phyloP scores from a whole-genome alignment of 768 basidiomycete genomes.

The Russula sp. region DNA sequence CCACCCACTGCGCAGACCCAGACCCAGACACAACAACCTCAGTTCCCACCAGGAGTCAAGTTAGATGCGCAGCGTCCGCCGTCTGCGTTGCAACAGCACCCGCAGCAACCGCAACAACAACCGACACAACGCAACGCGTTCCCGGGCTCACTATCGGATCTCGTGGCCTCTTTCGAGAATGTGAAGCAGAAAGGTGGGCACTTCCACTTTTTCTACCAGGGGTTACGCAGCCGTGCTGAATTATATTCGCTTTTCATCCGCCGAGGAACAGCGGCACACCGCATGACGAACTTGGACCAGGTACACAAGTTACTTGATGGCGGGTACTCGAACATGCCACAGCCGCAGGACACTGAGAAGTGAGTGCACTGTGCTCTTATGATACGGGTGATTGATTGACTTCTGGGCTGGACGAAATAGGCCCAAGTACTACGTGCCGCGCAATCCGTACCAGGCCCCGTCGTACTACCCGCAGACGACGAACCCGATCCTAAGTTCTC shows the following conservation, averaged over 20 bases:
- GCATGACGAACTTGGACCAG: conserved; percentile 81
- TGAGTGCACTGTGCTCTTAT: conserved; percentile 28
- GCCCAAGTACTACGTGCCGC: conserved; percentile 94
- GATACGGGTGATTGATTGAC: neutral
- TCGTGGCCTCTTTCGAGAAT: conserved; percentile 90
- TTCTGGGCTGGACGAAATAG: conserved; percentile 35
- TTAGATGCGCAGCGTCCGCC: conserved; percentile 17
- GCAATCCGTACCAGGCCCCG: conserved; percentile 87
- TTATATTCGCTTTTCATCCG: neutral
- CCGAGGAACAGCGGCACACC: conserved; percentile 52
- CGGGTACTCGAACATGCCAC: conserved; percentile 82
- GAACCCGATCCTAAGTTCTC: conserved; percentile 69
- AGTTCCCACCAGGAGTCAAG: conserved; percentile 23
- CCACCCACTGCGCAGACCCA: neutral
- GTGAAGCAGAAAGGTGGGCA: conserved; percentile 90
- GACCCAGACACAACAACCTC: conserved; percentile 14
- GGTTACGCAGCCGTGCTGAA: conserved; percentile 3
- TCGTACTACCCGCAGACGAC: conserved; percentile 91
- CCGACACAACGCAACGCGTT: conserved; percentile 35
- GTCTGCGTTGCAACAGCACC: conserved; percentile 20
- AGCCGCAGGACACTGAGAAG: conserved; percentile 95
- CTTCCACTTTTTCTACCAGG: neutral
- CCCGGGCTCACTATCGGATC: conserved; percentile 83
- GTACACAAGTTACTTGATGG: conserved; percentile 91
- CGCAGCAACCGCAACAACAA: conserved; percentile 41